Evolutionary conservation across 2,329 filamentous ascomycete species (phyloP).

Genomic region (Shiraia bambusicola): DNA sequence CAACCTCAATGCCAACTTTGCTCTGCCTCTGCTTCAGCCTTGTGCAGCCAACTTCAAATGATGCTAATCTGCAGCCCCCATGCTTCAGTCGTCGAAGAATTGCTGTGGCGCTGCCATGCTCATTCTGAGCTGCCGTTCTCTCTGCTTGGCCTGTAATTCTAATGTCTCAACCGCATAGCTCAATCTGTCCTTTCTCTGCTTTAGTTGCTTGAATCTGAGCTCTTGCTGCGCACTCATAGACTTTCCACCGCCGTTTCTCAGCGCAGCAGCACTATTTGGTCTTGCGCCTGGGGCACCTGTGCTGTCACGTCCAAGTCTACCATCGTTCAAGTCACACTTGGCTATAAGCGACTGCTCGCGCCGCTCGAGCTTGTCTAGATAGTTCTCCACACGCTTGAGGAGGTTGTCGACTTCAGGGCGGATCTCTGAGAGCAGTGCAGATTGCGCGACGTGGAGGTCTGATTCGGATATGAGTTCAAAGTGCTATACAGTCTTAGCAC

Average conservation of each 20-base stretch:
- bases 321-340: conserved; percentile 79
- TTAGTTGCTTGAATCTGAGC: conserved; percentile 64
- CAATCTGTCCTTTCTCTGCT: conserved; percentile 80
- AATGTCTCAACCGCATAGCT: conserved; percentile 84
- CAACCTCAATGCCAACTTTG: neutral
- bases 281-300: conserved; percentile 24
- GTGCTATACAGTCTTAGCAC: conserved; percentile 58
- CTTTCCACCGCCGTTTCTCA: conserved; percentile 32
- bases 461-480: conserved; percentile 90
- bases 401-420: conserved; percentile 81
- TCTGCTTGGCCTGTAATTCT: conserved; percentile 81
- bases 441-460: conserved; percentile 77
- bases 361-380: conserved; percentile 78
- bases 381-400: conserved; percentile 76
- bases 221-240: conserved; percentile 52
- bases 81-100: conserved; percentile 34
- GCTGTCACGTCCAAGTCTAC: conserved; percentile 55
- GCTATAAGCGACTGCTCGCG: conserved; percentile 83
- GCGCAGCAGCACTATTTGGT: conserved; percentile 24
- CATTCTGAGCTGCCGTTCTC: conserved; percentile 70
- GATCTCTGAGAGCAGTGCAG: conserved; percentile 83
- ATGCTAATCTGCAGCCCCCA: neutral
- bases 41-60: neutral
- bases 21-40: neutral
- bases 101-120: conserved; percentile 62